Base-by-base conservation (phyloP, 2,329 filamentous ascomycete species). In the Clonostachys byssicola region DNA sequence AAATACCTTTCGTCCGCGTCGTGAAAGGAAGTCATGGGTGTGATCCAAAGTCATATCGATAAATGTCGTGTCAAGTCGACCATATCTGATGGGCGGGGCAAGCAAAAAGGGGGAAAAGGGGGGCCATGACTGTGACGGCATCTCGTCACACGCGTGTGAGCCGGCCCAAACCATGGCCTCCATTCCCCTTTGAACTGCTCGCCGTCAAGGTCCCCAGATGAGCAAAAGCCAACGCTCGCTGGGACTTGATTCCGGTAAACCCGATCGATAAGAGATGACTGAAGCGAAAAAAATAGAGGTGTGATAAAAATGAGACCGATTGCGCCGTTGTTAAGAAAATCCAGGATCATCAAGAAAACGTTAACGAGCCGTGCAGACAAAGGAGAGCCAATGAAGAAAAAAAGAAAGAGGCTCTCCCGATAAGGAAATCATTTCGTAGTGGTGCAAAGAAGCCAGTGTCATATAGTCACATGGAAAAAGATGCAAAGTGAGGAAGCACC, bases 361-460 rank as follows among this genome's bases (percentile, higher is more conserved):
- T 35, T 34, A 38, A 23, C 46, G 42, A 34, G 41, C 20, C 34
- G n/a, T 44, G 23, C 33, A 30, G 44, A 40, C 12, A 39, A 41
- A 30, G 34, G 40, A 44, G 42, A 40, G 33, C n/a, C 16, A 33
- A 12, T 42, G 38, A 46, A 45, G 10, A 23, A 34, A 46, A 46
- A 41, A 35, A 42, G 20, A 43, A 39, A 43, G 38, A 42, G 23
- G 23, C 23, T 10, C 23, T 30, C 23, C 23, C 23, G 9, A 41
- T 17, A 38, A 47, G 40, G 39, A 47, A 44, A 44, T 47, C 41
- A 39, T 47, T 38, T 47, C 46, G 35, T 47, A 44, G 46, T 35
- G 41, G 34, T 34, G 41, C 30, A 46, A 40, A 18, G 44, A 17
- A 34, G 41, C 40, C 30, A 34, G 30, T 42, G 23, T 16, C 42